A percentile compares a stretch with the other conserved stretches of the same genome.
These are phyloP conservation scores for Eutrema japonicum DNA, from an alignment of 345 rosid genomes.

Conservation along the genomic window DNA sequence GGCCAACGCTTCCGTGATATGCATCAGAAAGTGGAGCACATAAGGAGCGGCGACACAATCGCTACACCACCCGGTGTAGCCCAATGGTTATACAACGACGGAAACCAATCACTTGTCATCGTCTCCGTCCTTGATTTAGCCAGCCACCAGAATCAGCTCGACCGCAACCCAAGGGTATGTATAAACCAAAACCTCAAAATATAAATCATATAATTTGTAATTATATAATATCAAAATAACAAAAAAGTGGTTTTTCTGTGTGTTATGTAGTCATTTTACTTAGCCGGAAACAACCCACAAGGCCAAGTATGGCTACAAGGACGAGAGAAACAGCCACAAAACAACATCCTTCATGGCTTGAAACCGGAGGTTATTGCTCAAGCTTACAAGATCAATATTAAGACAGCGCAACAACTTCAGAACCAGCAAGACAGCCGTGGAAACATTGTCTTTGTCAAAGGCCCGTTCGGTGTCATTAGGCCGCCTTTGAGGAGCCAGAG, in stretches of 20 bases:
- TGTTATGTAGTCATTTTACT: slow-evolving; percentile 51
- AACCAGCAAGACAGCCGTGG: slow-evolving; percentile 53
- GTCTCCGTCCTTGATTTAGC: slow-evolving; percentile 49
- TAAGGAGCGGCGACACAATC: slow-evolving; percentile 59
- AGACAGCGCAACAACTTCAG: slow-evolving; percentile 51
- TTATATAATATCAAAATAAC: neutral
- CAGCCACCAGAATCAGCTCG: slow-evolving; percentile 65
- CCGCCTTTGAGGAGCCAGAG: too few relatives aligned
- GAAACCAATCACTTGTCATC: slow-evolving; percentile 49
- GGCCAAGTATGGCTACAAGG: slow-evolving; percentile 40
- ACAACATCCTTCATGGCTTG: slow-evolving; percentile 52
- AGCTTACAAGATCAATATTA: slow-evolving; percentile 50
- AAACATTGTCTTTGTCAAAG: slow-evolving; percentile 60
- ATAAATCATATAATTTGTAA: neutral
- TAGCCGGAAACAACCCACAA: slow-evolving; percentile 48
- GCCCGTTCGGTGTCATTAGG: too few relatives aligned
- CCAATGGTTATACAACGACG: slow-evolving; percentile 67
- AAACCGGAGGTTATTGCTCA: slow-evolving; percentile 50
- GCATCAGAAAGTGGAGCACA: slow-evolving; percentile 61
- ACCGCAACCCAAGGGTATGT: slow-evolving; percentile 60
- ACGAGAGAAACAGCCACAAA: slow-evolving; percentile 35
- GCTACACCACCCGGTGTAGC: slow-evolving; percentile 60
- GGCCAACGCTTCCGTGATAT: slow-evolving; percentile 49
- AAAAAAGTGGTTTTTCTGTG: too few relatives aligned
- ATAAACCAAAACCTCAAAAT: neutral